Evolutionary conservation across 345 rosid genomes (phyloP), one percentile per base, ranked within the genome.

Genomic region (Schrenkiella parvula): DNA sequence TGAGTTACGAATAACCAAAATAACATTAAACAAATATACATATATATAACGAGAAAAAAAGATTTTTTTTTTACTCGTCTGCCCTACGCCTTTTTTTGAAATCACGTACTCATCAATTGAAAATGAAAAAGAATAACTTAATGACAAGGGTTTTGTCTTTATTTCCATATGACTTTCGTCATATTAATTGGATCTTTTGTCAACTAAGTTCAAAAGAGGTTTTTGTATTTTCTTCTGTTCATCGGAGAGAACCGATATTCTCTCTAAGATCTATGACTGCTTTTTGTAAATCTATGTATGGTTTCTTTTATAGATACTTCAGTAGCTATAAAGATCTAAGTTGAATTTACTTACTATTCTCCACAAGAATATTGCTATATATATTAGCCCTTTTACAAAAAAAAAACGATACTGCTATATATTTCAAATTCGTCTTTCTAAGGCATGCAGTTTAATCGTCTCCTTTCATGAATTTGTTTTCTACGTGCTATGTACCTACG

Each of bases 81-180:
- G 72, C 67, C 78, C 72, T 66, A 66, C 66, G 26, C 53, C 53
- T 57, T 66, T 57, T 66, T 73, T 66, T 47, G 59, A 66, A 66
- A 65, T 35, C 13, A 56, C 52, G 52, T 56, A 46, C 39, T 46
- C 26, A 37, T 57, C 34, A 38, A 21, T 57, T 65, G 60, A 66
- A 73, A 57, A 66, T 48, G 60, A 37, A 57, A 64, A 66, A 3
- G 7, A 73, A 74, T 37, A 57, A 38, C 51, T 44, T 64, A 56
- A 54, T 64, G 77, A 65, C 78, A 74, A 74, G 52, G 61, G n/a
- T 50, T 73, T 37, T 74, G 60, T 66, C 68, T 66, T 66, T 58
- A 48, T 58, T 48, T 66, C 48, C 38, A 47, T 48, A 74, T 50
- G 54, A 66, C 54, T 52, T 41, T 58, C 35, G 60, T 73, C 53